phyloP scores from a whole-genome alignment of 257 asterid genomes.

The Penstemon eatonii region DNA sequence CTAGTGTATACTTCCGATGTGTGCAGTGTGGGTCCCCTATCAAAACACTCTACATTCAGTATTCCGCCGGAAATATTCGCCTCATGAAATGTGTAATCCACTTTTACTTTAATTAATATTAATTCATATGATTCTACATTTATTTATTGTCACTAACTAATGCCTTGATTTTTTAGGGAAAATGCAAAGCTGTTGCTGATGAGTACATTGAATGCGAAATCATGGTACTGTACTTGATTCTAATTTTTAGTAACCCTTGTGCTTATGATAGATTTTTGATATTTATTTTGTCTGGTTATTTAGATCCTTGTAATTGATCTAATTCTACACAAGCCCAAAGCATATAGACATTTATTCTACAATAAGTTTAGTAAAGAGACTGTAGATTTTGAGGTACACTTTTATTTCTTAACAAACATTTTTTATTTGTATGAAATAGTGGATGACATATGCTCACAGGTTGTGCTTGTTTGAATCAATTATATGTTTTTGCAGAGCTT shows the following conservation, averaged over 20 bases:
- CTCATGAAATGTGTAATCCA: conserved; percentile 74
- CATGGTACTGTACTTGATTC: conserved; percentile 44
- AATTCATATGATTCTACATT: not conserved
- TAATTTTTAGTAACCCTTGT: too few species aligned
- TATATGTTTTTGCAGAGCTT: conserved; percentile 50
- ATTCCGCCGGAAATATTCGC: conserved; percentile 91
- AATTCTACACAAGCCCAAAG: conserved; percentile 88
- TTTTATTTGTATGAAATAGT: not conserved
- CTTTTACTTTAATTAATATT: not conserved
- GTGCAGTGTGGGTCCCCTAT: conserved; percentile 67
- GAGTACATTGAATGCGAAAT: conserved; percentile 91
- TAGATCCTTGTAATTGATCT: conserved; percentile 80
- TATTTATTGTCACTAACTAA: not conserved
- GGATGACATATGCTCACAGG: not conserved
- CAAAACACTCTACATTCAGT: conserved; percentile 69
- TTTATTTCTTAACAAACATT: not conserved
- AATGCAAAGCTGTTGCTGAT: conserved; percentile 75
- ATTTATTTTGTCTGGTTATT: conserved; percentile 14
- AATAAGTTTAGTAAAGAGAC: conserved; percentile 50
- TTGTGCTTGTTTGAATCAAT: conserved; percentile 7
- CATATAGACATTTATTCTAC: conserved; percentile 79
- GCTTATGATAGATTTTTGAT: not conserved
- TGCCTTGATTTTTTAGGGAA: conserved; percentile 39
- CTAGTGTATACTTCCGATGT: conserved; percentile 42
- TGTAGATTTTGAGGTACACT: conserved; percentile 49